These are phyloP conservation scores for Globisporangium spinosum DNA, from an alignment of 352 stramenopile genomes.

Conservation along the genomic window DNA sequence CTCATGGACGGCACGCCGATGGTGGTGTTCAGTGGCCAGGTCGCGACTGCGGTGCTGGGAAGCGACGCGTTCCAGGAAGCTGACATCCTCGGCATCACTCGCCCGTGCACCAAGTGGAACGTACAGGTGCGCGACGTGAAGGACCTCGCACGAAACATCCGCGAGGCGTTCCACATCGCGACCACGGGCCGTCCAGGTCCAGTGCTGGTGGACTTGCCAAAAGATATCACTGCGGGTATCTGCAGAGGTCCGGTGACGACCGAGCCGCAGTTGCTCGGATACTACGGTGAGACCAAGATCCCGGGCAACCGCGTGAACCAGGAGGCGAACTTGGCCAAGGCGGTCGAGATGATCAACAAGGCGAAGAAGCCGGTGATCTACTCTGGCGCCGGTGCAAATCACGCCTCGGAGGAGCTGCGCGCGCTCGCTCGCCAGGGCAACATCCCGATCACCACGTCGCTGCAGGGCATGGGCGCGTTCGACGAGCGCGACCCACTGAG, in stretches of 20 bases:
- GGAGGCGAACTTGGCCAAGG: constrained; percentile 64
- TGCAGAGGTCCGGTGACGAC: constrained; percentile 69
- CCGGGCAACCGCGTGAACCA: constrained; percentile 79
- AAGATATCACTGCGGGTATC: constrained; percentile 90
- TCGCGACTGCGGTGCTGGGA: constrained; percentile 89
- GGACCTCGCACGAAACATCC: constrained; percentile 93
- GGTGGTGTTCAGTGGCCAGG: constrained; percentile 93
- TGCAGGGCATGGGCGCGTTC: constrained; percentile 92
- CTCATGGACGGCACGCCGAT: constrained; percentile 95
- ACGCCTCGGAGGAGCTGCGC: constrained; percentile 87
- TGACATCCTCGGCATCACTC: constrained; percentile 82
- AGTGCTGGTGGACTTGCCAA: constrained; percentile 94
- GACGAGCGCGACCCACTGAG: constrained; percentile 92
- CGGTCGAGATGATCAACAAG: constrained; percentile 89
- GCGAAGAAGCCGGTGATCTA: constrained; percentile 96
- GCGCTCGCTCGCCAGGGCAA: constrained; percentile 90
- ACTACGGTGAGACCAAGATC: constrained; percentile 85
- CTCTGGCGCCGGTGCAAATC: constrained; percentile 88
- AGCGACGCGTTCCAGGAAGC: constrained; percentile 93
- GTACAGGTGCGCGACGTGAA: constrained; percentile 95
- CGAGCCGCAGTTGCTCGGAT: constrained; percentile 76
- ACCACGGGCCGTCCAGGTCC: constrained; percentile 91
- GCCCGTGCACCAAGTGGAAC: constrained; percentile 95
- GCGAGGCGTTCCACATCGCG: constrained; percentile 95
- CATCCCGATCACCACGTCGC: constrained; percentile 94